phyloP scores from a whole-genome alignment of 2,329 filamentous ascomycete species.

The Ceratocystis ficicola region DNA sequence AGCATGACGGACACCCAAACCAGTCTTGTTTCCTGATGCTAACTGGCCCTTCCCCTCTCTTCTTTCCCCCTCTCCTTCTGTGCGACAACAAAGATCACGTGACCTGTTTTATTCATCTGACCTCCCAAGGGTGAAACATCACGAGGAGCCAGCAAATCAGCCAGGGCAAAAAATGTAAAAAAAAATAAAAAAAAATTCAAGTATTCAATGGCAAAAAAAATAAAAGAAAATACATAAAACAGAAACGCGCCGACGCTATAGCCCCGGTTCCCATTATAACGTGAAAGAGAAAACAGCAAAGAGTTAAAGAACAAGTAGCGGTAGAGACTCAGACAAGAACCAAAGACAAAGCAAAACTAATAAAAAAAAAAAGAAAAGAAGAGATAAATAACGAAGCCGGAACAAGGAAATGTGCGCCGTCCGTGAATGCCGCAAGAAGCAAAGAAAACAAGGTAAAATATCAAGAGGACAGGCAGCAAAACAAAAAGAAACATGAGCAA shows the following conservation, averaged over 20 bases:
- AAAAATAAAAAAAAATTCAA: neutral
- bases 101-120: neutral
- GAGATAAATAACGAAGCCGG: neutral
- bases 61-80: neutral
- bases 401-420: neutral
- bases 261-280: slow-evolving; percentile 16
- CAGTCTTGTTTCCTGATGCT: too few relatives aligned
- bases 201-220: neutral
- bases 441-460: neutral
- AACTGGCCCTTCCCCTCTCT: neutral
- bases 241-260: slow-evolving; percentile 16
- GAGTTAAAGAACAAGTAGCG: neutral
- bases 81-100: neutral
- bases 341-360: neutral
- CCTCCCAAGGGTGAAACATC: neutral
- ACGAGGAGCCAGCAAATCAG: neutral
- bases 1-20: too few relatives aligned
- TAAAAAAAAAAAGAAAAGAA: neutral
- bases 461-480: neutral
- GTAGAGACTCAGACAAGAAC: neutral
- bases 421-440: slow-evolving; percentile 4
- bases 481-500: neutral
- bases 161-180: neutral
- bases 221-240: neutral
- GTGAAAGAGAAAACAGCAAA: neutral